Percentiles rank a stretch among this genome's conserved stretches.
Conservation (phyloP, 148 eudicot species). For the Nyssa sinensis region DNA sequence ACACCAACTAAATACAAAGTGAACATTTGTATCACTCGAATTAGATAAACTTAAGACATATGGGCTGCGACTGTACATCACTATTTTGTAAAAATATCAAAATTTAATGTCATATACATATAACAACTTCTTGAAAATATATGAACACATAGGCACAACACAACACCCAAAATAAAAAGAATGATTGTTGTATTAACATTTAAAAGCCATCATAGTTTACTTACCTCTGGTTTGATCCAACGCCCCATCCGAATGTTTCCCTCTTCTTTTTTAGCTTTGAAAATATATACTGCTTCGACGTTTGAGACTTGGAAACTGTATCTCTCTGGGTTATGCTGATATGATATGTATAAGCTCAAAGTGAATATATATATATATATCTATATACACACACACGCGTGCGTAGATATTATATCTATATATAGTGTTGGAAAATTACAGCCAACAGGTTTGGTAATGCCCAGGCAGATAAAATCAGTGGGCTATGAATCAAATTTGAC, state of each 20-base stretch:
- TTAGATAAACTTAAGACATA: too few species aligned
- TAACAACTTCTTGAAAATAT: too few species aligned
- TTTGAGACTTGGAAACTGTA: not conserved
- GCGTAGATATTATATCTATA: slow-evolving; percentile 1
- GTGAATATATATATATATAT: not conserved
- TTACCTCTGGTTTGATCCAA: slow-evolving; percentile 65
- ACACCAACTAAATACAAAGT: too few species aligned
- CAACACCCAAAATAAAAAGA: too few species aligned
- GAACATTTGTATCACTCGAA: too few species aligned
- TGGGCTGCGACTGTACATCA: too few species aligned
- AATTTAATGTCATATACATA: too few species aligned
- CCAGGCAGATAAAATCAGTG: slow-evolving; percentile 3
- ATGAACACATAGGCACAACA: too few species aligned
- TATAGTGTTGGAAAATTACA: not conserved
- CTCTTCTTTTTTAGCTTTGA: not conserved
- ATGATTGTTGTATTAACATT: too few species aligned
- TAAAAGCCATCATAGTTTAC: too few species aligned
- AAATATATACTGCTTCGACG: not conserved
- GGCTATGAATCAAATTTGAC: slow-evolving; percentile 17
- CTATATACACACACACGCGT: too few species aligned
- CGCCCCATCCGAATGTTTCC: slow-evolving; percentile 35
- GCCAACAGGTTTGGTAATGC: not conserved
- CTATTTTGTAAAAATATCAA: too few species aligned
- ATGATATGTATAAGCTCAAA: not conserved
- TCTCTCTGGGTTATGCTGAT: not conserved